Base-by-base conservation (phyloP, 768 basidiomycete genomes). In the Tylopilus rubrobrunneus region DNA sequence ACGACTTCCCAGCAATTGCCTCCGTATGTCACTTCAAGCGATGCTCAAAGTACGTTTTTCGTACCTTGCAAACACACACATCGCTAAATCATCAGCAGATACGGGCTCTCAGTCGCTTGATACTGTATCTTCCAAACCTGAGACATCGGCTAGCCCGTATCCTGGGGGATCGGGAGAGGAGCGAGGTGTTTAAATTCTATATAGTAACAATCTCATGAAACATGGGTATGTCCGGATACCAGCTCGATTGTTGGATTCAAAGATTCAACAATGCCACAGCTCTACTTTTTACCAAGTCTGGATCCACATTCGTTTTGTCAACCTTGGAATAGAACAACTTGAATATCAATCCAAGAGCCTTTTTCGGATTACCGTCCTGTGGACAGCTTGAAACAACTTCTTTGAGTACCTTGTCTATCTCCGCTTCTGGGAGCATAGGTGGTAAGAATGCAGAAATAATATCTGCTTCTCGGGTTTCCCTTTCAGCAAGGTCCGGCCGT, bases 401-500 rank as follows among this genome's bases (percentile, higher is more conserved):
- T 44, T 60, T 59, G 50, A 89, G 73, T n/a, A 76, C 62, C 28
- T 53, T 60, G 61, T 87, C 83, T 58, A 89, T 74, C 40, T 83
- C 80, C 15, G 68, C 68, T 54, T 74, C 76, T n/a, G 82, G 71
- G 31, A 87, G 70, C 51, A 80, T 70, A 1, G 88, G 78, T 10
- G 87, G 88, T 21, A 89, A 62, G 57, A 84, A 82, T 42, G 69
- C 66, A 25, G 78, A 69, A 40, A 89, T 68, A 29, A 86, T 62
- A 41, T 72, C 69, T n/a, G 73, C 82, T 72, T 89, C 86, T 28
- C 65, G 67, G 6, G 67, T 63, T 70, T 88, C 86, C 58, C 81
- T 84, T 42, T 77, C 75, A 23, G 85, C 86, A 37, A 89, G 78
- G 51, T 89, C 87, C 1, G 70, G 69, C 42, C 88, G 78, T n/a